Conservation (phyloP, 345 rosid species). For the Populus simonii region DNA sequence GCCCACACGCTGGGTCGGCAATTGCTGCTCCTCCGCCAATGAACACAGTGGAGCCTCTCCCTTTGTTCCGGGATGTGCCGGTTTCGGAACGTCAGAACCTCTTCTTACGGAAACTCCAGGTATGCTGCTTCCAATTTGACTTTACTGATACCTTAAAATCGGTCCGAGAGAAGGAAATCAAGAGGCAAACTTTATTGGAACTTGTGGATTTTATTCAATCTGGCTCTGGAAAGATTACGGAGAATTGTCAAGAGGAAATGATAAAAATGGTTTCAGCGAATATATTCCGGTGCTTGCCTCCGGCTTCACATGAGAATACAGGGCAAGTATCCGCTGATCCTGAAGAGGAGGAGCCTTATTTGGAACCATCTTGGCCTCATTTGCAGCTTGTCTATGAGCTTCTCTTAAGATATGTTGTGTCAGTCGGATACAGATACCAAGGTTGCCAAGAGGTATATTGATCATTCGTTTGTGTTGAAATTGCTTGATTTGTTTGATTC, state of each 20-base stretch:
- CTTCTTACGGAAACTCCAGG: slow-evolving; percentile 66
- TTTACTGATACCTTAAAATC: slow-evolving; percentile 51
- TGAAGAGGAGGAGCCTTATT: slow-evolving; percentile 79
- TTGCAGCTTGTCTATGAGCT: slow-evolving; percentile 81
- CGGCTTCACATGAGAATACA: slow-evolving; percentile 70
- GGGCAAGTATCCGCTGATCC: slow-evolving; percentile 73
- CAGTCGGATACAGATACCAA: slow-evolving; percentile 77
- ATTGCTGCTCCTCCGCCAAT: slow-evolving; percentile 43
- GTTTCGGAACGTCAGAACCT: slow-evolving; percentile 56
- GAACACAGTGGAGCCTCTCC: slow-evolving; percentile 64
- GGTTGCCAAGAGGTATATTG: slow-evolving; percentile 72
- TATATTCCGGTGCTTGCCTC: slow-evolving; percentile 72
- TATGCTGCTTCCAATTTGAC: slow-evolving; percentile 79
- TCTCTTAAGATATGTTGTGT: slow-evolving; percentile 66
- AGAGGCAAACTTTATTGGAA: slow-evolving; percentile 71
- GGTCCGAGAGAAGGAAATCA: slow-evolving; percentile 76
- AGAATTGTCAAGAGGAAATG: slow-evolving; percentile 77
- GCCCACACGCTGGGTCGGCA: slow-evolving; percentile 21
- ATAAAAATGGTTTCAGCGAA: slow-evolving; percentile 63
- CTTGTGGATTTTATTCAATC: slow-evolving; percentile 79
- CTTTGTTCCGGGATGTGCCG: slow-evolving; percentile 59
- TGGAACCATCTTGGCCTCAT: slow-evolving; percentile 92
- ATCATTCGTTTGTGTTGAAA: slow-evolving; percentile 68
- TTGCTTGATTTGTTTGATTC: slow-evolving; percentile 81
- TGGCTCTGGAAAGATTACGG: slow-evolving; percentile 63